These are phyloP conservation scores for Sugiyamaella paludigena DNA, from an alignment of 1,139 yeast genomes.

Conservation along the genomic window DNA sequence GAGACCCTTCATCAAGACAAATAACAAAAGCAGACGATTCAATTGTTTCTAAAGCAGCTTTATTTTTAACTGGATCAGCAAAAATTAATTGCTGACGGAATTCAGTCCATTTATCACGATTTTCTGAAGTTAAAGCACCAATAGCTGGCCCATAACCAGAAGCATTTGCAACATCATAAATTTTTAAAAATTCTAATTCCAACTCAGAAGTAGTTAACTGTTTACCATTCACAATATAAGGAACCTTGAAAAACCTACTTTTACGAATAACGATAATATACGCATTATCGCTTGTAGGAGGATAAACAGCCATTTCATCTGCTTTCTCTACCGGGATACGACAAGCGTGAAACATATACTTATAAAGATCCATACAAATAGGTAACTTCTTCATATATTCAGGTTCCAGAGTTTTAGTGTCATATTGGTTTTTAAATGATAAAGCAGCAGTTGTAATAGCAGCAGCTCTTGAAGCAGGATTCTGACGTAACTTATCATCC, in stretches of 20 bases:
- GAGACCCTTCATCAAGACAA: conserved; percentile 71
- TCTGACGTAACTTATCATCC: conserved; percentile 53
- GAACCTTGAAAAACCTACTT: conserved; percentile 79
- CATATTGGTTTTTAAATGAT: conserved; percentile 40
- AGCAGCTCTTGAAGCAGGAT: conserved; percentile 75
- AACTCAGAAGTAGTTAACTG: conserved; percentile 60
- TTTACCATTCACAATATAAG: conserved; percentile 50
- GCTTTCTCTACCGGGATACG: conserved; percentile 54
- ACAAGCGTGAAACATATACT: conserved; percentile 85
- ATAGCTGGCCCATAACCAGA: conserved; percentile 53
- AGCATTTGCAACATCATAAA: conserved; percentile 47
- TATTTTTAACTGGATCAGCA: conserved; percentile 51
- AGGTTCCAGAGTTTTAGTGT: conserved; percentile 49
- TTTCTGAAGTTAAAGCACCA: conserved; percentile 79
- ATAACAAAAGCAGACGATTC: conserved; percentile 78
- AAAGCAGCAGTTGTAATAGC: conserved; percentile 48
- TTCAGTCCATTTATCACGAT: conserved; percentile 79
- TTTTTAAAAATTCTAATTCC: conserved; percentile 59
- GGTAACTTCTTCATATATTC: conserved; percentile 81
- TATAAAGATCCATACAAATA: conserved; percentile 90
- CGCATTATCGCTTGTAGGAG: conserved; percentile 56
- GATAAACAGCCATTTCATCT: conserved; percentile 37
- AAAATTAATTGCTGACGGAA: conserved; percentile 58
- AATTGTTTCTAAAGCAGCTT: conserved; percentile 61
- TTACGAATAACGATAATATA: conserved; percentile 72